Percentiles rank a stretch among this genome's conserved stretches.
These are phyloP conservation scores for Inga leiocalycina DNA, from an alignment of 306 rosid species.

Conservation along the genomic window DNA sequence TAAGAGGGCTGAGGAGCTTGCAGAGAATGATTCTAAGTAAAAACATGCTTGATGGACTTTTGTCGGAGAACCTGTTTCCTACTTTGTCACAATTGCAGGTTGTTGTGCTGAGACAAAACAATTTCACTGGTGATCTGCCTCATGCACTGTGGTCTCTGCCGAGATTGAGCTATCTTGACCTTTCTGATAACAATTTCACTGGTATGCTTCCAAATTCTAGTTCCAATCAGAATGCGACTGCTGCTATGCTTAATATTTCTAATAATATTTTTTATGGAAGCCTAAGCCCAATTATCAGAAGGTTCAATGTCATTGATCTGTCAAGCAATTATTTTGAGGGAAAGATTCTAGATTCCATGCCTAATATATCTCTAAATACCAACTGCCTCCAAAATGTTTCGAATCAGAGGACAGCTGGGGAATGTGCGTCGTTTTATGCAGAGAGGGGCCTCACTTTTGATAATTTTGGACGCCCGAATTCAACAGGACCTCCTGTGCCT, in stretches of 20 bases:
- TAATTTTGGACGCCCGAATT: slow-evolving; percentile 69
- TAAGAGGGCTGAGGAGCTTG: slow-evolving; percentile 68
- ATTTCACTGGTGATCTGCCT: slow-evolving; percentile 65
- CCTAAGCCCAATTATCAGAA: slow-evolving; percentile 51
- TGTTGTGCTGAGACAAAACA: slow-evolving; percentile 57
- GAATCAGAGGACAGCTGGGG: slow-evolving; percentile 56
- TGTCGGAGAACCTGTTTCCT: slow-evolving; percentile 53
- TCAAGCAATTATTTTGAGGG: slow-evolving; percentile 85
- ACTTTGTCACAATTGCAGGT: slow-evolving; percentile 50
- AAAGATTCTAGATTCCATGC: slow-evolving; percentile 47
- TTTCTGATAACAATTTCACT: slow-evolving; percentile 74
- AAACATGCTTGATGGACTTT: slow-evolving; percentile 55
- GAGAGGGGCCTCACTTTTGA: slow-evolving; percentile 69
- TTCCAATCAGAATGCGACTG: slow-evolving; percentile 39
- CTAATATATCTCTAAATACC: slow-evolving; percentile 47
- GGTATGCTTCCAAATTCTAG: slow-evolving; percentile 66
- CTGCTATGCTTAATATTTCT: slow-evolving; percentile 62
- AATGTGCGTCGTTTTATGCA: slow-evolving; percentile 71
- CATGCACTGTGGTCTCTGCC: slow-evolving; percentile 63
- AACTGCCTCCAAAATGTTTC: slow-evolving; percentile 74
- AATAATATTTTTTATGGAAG: slow-evolving; percentile 71
- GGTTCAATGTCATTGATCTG: slow-evolving; percentile 64
- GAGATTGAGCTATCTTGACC: slow-evolving; percentile 60
- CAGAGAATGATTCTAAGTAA: slow-evolving; percentile 48
- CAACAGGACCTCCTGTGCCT: slow-evolving; percentile 41